Conservation (phyloP, 129 eudicot species). For the Flaveria trinervia region DNA sequence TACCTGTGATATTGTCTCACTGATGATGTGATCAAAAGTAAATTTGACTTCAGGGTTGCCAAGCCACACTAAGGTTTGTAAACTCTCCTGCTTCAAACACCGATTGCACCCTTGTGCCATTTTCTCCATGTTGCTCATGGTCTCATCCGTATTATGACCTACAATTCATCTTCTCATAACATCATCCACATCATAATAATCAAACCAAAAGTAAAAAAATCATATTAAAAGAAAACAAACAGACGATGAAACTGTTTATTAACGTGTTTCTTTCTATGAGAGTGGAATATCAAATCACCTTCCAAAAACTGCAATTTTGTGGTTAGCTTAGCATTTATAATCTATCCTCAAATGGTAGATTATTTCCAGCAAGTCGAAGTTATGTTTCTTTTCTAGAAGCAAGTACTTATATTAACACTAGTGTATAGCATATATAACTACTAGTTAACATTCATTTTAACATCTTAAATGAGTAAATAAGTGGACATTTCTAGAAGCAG, state of each 20-base stretch:
- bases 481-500: neutral
- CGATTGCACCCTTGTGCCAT: slow-evolving; percentile 63
- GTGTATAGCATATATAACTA: neutral
- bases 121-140: slow-evolving; percentile 66
- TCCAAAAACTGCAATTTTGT: slow-evolving; percentile 7
- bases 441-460: slow-evolving; percentile 7
- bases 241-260: slow-evolving; percentile 8
- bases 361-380: neutral
- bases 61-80: slow-evolving; percentile 69
- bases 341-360: slow-evolving; percentile 4
- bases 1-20: slow-evolving; percentile 84
- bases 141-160: slow-evolving; percentile 82
- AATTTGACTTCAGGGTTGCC: slow-evolving; percentile 89
- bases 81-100: slow-evolving; percentile 85
- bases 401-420: neutral
- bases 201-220: neutral
- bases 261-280: neutral
- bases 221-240: slow-evolving; percentile 1
- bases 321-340: slow-evolving; percentile 15
- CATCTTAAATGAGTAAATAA: slow-evolving; percentile 6
- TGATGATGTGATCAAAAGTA: slow-evolving; percentile 82
- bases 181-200: neutral
- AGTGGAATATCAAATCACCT: neutral
- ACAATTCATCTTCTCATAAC: slow-evolving; percentile 16
- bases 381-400: slow-evolving; percentile 6